phyloP scores from a whole-genome alignment of 2,329 filamentous ascomycete genomes.

The Nectriaceae sp. region DNA sequence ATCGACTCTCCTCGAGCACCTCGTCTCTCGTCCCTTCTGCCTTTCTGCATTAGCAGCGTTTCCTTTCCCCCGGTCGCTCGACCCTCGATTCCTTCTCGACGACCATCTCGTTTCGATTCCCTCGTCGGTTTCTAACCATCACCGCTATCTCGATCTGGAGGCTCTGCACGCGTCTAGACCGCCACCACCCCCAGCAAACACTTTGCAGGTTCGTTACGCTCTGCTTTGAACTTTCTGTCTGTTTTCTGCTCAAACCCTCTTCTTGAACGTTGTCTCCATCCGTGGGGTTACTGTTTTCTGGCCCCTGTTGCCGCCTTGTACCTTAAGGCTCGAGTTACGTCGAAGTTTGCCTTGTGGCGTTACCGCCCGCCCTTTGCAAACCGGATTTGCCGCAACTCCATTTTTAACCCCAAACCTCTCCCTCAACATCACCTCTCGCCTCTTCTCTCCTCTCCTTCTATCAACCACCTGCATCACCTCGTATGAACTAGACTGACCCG shows the following conservation, averaged over 20 bases:
- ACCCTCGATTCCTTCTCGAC: conserved; percentile 1
- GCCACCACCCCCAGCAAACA: conserved; percentile 19
- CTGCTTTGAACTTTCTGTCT: not conserved
- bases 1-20: conserved; percentile 5
- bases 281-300: conserved; percentile 11
- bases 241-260: not conserved
- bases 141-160: conserved; percentile 14
- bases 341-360: conserved; percentile 30
- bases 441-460: conserved; percentile 5
- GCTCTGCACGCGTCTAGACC: conserved; percentile 27
- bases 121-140: not conserved
- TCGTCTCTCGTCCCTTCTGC: conserved; percentile 18
- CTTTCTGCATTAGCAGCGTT: not conserved
- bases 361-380: conserved; percentile 25
- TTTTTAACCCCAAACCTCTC: conserved; percentile 6
- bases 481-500: conserved; percentile 17
- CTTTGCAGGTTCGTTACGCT: conserved; percentile 25
- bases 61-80: not conserved
- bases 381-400: conserved; percentile 22
- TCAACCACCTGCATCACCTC: conserved; percentile 8
- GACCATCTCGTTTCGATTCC: conserved; percentile 6
- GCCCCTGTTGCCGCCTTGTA: conserved; percentile 1
- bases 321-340: conserved; percentile 19
- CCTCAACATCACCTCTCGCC: conserved; percentile 5
- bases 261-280: conserved; percentile 5